Evolutionary conservation across 768 basidiomycete species (phyloP), one percentile per base, ranked within the genome.

Genomic region (Agrocybe praecox): DNA sequence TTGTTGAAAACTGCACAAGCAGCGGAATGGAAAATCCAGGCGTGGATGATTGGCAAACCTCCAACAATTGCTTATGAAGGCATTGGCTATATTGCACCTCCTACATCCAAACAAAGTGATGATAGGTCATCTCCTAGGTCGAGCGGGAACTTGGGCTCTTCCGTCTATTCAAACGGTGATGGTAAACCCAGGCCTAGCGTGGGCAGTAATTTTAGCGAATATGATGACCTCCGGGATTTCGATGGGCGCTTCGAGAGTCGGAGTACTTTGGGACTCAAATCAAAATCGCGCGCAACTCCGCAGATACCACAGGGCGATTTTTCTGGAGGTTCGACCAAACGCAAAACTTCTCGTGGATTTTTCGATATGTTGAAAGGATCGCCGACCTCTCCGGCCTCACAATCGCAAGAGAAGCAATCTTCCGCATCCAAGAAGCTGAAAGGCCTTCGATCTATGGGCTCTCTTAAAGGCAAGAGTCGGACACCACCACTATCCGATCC

Each of bases 11-110:
- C 95, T 0, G 96, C 95, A 0, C 95, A 96, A 70, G 92, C 94
- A 4, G 96, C 96, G 0, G 96, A 99, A 67, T 98, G 95, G 95
- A 94, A 90, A 71, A 79, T 98, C 45, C 94, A 97, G 67, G 91
- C 92, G 0, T 98, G 96, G 92, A 92, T 93, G 88, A 84, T 99
- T 26, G 97, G 96, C 61, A 98, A 98, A 66, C 92, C 94, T 17
- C 96, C 95, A 10, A 87, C 88, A 1, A 78, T 94, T 42, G 80
- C 89, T 1, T 94, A 87, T 65, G 83, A 92, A 64, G 94, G 92
- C 26, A 95, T 97, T 65, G 94, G 91, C 18, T 94, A 90, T 66
- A 85, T 85, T 43, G 84, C 83, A 18, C 75, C 74, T 7, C 56
- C 61, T 33, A 50, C 67, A 0, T 74, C 70, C 53, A 61, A 47